Evolutionary conservation across 345 rosid genomes (phyloP).

Genomic region (Eucalyptus caleyi): DNA sequence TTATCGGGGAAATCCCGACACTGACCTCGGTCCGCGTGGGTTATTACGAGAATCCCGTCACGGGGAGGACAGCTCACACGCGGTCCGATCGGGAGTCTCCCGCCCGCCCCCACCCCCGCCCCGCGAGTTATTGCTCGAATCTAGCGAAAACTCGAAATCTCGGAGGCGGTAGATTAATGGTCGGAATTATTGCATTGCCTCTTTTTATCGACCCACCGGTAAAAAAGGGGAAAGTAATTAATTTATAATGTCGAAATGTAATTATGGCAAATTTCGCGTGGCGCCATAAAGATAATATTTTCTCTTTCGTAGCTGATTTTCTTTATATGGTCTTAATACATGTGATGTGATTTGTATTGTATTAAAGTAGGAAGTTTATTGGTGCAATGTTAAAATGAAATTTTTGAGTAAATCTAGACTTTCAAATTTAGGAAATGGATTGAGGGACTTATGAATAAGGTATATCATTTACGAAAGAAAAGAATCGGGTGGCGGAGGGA

Average conservation of each 20-base stretch:
- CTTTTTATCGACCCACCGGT: background rate
- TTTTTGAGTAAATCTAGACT: background rate
- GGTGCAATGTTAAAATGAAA: too few species aligned
- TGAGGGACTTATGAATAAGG: background rate
- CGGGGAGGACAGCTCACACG: background rate
- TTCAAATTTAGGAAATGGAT: background rate
- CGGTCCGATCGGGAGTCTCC: background rate
- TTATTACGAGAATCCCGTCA: background rate
- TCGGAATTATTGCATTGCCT: background rate
- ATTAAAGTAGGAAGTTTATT: background rate
- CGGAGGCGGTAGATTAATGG: background rate
- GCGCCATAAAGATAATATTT: accelerated
- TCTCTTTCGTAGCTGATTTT: background rate
- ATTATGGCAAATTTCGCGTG: background rate
- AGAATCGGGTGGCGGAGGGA: background rate
- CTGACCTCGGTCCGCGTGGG: background rate
- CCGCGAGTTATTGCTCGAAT: background rate
- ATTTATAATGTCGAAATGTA: background rate
- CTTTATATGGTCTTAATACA: background rate
- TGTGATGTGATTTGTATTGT: background rate
- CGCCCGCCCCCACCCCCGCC: background rate
- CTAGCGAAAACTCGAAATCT: background rate
- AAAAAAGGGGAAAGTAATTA: background rate
- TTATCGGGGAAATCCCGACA: background rate
- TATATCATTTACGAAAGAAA: background rate